Conservation (phyloP, 805 yeast genomes). For the Diddensiella santjacobensis region DNA sequence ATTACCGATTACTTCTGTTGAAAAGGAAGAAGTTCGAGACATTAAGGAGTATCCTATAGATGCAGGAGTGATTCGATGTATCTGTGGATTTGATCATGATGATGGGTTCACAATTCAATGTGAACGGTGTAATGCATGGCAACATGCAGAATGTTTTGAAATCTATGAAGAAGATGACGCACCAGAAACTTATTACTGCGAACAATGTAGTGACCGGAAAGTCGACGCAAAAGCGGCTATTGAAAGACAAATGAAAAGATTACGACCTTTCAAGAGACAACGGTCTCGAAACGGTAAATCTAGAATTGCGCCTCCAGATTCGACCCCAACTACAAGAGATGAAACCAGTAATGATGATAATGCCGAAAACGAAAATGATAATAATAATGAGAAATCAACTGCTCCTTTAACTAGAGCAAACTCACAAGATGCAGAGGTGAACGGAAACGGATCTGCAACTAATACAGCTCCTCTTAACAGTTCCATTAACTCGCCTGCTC, state of each 20-base stretch:
- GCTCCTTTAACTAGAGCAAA: too few species aligned
- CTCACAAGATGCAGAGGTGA: too few species aligned
- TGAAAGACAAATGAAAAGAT: constrained; percentile 35
- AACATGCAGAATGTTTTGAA: constrained; percentile 88
- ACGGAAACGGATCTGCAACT: too few species aligned
- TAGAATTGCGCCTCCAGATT: not conserved
- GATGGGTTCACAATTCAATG: constrained; percentile 96
- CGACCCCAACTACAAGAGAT: not conserved
- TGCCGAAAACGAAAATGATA: not conserved
- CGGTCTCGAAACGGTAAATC: not conserved
- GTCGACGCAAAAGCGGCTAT: constrained; percentile 44
- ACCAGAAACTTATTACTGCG: constrained; percentile 80
- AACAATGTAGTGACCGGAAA: constrained; percentile 57
- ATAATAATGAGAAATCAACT: too few species aligned
- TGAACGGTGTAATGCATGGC: constrained; percentile 90
- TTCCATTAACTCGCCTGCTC: too few species aligned
- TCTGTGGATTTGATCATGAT: constrained; percentile 84
- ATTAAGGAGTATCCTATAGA: constrained; percentile 41
- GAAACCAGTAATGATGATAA: not conserved
- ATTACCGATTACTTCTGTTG: too few species aligned
- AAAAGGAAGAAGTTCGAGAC: too few species aligned
- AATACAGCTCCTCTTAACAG: too few species aligned
- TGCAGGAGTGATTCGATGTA: constrained; percentile 82
- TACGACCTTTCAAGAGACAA: not conserved
- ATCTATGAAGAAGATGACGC: constrained; percentile 66